phyloP scores from a whole-genome alignment of 2,329 filamentous ascomycete genomes.

The Pseudogymnoascus sp. region DNA sequence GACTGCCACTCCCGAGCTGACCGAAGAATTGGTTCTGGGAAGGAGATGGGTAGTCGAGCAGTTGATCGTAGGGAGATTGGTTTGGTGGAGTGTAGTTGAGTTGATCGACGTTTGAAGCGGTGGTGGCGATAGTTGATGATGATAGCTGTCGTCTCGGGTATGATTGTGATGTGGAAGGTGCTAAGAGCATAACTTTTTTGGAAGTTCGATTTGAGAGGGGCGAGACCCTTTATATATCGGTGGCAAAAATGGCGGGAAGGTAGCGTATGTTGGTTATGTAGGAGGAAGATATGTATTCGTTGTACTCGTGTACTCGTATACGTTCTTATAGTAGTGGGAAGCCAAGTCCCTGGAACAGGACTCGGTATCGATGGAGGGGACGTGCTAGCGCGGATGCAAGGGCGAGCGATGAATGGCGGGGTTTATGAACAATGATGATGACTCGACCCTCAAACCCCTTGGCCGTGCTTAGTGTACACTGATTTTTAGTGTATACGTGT shows the following conservation, averaged over 20 bases:
- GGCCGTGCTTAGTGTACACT: constrained; percentile 4
- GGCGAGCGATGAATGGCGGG: not conserved
- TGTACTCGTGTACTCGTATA: not conserved
- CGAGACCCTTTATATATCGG: constrained; percentile 6
- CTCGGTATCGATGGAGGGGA: not conserved
- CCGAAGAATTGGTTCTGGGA: constrained; percentile 1
- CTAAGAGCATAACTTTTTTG: constrained; percentile 6
- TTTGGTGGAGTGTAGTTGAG: not conserved
- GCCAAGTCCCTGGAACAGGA: not conserved
- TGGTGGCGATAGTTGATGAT: not conserved
- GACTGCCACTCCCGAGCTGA: not conserved
- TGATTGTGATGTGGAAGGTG: not conserved
- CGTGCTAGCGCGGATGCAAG: not conserved
- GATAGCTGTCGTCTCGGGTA: constrained; percentile 5
- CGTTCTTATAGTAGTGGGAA: not conserved
- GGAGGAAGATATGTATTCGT: not conserved
- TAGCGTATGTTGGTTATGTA: not conserved
- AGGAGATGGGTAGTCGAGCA: not conserved
- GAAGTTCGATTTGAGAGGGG: not conserved
- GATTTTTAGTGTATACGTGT: not conserved
- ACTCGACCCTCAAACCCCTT: not conserved
- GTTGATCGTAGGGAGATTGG: not conserved
- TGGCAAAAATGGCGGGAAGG: not conserved
- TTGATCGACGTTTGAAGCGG: not conserved
- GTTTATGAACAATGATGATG: not conserved